These are phyloP conservation scores for Vitis vinifera DNA, from an alignment of 164 flowering plant genomes.

Conservation along the genomic window DNA sequence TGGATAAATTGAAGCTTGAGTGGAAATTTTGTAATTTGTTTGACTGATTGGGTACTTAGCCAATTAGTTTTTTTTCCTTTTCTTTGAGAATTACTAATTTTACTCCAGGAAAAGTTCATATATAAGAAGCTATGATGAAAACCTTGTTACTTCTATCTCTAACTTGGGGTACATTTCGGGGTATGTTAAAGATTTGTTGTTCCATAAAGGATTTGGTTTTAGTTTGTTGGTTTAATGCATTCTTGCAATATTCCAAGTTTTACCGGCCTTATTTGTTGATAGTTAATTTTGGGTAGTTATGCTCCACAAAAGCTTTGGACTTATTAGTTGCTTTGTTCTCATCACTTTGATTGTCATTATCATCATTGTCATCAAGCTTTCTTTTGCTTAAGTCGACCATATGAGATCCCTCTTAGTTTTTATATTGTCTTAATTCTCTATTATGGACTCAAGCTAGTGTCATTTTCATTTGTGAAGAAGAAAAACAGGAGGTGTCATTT, in stretches of 20 bases:
- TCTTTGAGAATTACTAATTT: background rate
- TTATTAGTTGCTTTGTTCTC: background rate
- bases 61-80: background rate
- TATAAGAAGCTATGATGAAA: slow-evolving; percentile 60
- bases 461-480: no score
- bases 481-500: no score
- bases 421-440: no score
- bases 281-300: background rate
- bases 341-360: background rate
- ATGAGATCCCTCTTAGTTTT: background rate
- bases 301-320: background rate
- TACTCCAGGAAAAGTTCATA: background rate
- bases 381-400: background rate
- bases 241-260: no score
- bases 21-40: background rate
- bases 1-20: background rate
- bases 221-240: no score
- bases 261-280: background rate
- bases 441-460: no score
- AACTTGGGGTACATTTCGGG: no score
- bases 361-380: background rate
- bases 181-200: no score
- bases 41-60: background rate
- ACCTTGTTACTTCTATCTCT: background rate
- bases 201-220: no score